Evolutionary conservation across 2,329 filamentous ascomycete species (phyloP), one percentile per base, ranked within the genome.

Genomic region (Diaporthe ampelina): DNA sequence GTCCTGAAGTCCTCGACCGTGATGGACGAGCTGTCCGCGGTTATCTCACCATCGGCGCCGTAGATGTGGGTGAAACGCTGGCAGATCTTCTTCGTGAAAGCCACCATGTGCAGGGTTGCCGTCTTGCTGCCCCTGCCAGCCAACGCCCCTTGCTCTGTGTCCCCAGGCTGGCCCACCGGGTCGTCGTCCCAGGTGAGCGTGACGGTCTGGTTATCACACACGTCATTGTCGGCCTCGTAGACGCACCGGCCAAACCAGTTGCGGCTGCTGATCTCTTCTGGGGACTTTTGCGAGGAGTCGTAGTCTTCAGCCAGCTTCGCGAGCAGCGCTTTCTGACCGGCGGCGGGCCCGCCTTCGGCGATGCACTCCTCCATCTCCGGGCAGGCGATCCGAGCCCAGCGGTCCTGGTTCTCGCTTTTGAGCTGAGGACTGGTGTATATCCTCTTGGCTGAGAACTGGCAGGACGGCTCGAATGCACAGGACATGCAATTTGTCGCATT

Each of bases 181-280:
- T 52, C 45, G 45, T 67, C 63, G 19, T 67, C 63, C 63, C 63
- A 67, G 5, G 21, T 21, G 13, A 67, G 63, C 43, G 63, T 67
- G 29, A 67, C 63, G 13, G 63, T 67, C 63, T 67, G 63, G n/a
- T 67, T 67, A 4, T 67, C 63, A 45, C 63, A 67, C 13, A 67
- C 63, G 32, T 67, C 63, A 37, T 67, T 67, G 45, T 67, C 63
- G 26, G 63, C 63, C 63, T 67, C 63, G 32, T 67, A 67, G 8
- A 67, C 63, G n/a, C 63, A 67, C 21, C 63, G 63, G 8, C 63
- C 63, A 17, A 67, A 67, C 63, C 63, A 67, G 45, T 67, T 67
- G 4, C 63, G 45, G 15, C 63, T 21, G 45, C 63, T 67, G 45
- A 67, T 52, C 21, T 37, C 43, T 8, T 8, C 63, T 13, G 63